phyloP scores from a whole-genome alignment of 2,329 filamentous ascomycete species.

The Cercospora citrullina region DNA sequence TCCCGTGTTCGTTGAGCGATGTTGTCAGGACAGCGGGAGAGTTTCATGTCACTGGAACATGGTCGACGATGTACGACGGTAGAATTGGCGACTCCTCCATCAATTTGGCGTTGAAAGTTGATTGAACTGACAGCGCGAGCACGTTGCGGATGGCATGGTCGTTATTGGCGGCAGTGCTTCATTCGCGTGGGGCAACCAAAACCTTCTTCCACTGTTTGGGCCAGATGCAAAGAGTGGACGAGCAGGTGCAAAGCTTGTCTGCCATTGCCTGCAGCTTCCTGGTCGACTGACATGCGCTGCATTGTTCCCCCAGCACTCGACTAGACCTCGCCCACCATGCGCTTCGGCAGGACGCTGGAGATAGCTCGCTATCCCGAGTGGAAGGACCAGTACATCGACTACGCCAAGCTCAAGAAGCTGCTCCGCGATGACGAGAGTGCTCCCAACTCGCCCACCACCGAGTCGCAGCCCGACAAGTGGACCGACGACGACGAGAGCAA shows the following conservation, averaged over 20 bases:
- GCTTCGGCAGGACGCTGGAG: conserved; percentile 86
- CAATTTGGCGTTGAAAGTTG: neutral
- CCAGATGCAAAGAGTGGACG: neutral
- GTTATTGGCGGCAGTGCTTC: neutral
- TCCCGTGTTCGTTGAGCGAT: neutral
- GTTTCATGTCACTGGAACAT: neutral
- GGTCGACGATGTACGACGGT: neutral
- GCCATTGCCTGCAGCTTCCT: neutral
- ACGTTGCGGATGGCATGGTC: neutral
- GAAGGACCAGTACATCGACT: conserved; percentile 94
- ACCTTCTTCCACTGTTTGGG: neutral
- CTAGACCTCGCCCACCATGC: conserved; percentile 58
- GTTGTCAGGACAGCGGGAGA: neutral
- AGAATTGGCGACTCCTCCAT: neutral
- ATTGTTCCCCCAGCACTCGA: neutral
- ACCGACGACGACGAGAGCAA: conserved; percentile 90
- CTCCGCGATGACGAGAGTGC: conserved; percentile 67
- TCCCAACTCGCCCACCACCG: conserved; percentile 46
- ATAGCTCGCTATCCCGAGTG: conserved; percentile 80
- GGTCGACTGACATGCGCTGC: neutral
- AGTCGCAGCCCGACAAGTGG: conserved; percentile 64
- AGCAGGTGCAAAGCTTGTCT: neutral
- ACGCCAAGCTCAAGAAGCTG: conserved; percentile 85
- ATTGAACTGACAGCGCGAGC: neutral
- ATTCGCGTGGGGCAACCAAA: conserved; percentile 1